Conservation (phyloP, 441 rosid genomes). For the Aquilaria agallochum region DNA sequence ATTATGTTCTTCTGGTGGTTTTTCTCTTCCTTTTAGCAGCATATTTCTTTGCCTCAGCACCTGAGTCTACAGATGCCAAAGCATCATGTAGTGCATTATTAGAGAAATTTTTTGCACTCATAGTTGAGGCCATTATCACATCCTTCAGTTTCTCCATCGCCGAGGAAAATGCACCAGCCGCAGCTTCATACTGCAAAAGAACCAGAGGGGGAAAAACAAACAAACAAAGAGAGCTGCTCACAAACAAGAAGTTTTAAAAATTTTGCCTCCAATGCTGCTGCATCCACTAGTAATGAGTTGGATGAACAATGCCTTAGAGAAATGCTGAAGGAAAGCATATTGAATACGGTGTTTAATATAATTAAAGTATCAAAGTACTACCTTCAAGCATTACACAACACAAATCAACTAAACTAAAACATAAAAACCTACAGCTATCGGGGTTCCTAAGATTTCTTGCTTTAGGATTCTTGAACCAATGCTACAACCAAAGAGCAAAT, state of each 20-base stretch:
- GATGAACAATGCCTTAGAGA: too few relatives aligned
- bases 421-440: not conserved
- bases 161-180: slow-evolving; percentile 11
- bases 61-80: slow-evolving; percentile 6
- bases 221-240: not conserved
- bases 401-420: too few relatives aligned
- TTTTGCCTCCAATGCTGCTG: too few relatives aligned
- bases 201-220: not conserved
- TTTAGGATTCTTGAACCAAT: not conserved
- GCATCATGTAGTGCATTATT: not conserved
- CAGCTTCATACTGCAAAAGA: slow-evolving; percentile 36
- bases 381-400: too few relatives aligned
- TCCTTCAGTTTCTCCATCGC: slow-evolving; percentile 39
- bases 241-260: not conserved
- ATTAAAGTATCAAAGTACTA: too few relatives aligned
- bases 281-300: too few relatives aligned
- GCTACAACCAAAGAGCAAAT: too few relatives aligned
- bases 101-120: slow-evolving; percentile 15
- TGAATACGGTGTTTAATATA: too few relatives aligned
- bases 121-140: slow-evolving; percentile 23
- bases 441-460: too few relatives aligned
- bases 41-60: slow-evolving; percentile 5
- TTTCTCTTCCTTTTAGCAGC: slow-evolving; percentile 19
- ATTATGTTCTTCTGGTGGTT: too few relatives aligned
- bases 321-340: too few relatives aligned